These are phyloP conservation scores for Suhomyces anneliseae DNA, from an alignment of 1,139 yeast species.

Conservation along the genomic window DNA sequence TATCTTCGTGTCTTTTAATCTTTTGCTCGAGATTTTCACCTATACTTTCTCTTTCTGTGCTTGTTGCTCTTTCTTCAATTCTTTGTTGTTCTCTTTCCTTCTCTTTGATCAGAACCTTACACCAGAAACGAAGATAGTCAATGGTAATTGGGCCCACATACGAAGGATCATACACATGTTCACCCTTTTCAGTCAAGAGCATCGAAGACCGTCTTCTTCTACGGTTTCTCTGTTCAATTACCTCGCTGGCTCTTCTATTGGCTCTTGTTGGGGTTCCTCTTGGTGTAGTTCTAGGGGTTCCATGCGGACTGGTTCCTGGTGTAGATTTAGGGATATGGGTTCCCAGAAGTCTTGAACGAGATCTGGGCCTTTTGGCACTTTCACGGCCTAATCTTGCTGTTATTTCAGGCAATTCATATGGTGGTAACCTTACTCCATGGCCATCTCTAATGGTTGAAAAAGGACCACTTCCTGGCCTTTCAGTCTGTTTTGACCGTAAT, in stretches of 20 bases:
- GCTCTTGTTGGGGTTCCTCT: slow-evolving; percentile 3
- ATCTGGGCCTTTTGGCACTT: slow-evolving; percentile 3
- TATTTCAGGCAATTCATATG: slow-evolving; percentile 26
- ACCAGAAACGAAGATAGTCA: slow-evolving; percentile 38
- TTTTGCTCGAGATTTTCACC: no score
- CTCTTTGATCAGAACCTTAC: slow-evolving; percentile 32
- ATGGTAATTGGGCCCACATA: slow-evolving; percentile 43
- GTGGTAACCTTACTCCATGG: slow-evolving; percentile 22
- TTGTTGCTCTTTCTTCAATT: neutral
- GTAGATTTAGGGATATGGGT: slow-evolving; percentile 8
- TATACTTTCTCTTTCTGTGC: slow-evolving; percentile 7
- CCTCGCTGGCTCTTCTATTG: slow-evolving; percentile 14
- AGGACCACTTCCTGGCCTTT: slow-evolving; percentile 5
- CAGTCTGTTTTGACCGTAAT: slow-evolving; percentile 7
- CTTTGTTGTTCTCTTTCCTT: slow-evolving; percentile 15
- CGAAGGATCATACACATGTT: slow-evolving; percentile 27
- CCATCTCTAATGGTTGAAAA: slow-evolving; percentile 8
- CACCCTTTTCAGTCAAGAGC: slow-evolving; percentile 25
- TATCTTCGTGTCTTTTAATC: no score
- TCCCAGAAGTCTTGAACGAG: slow-evolving; percentile 11
- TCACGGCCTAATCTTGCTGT: slow-evolving; percentile 16
- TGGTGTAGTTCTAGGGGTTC: slow-evolving; percentile 8
- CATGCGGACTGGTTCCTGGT: slow-evolving; percentile 10
- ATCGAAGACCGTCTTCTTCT: slow-evolving; percentile 35
- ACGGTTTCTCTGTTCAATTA: slow-evolving; percentile 9